Evolutionary conservation across 768 basidiomycete genomes (phyloP).

Genomic region (Leucosporidium scottii): DNA sequence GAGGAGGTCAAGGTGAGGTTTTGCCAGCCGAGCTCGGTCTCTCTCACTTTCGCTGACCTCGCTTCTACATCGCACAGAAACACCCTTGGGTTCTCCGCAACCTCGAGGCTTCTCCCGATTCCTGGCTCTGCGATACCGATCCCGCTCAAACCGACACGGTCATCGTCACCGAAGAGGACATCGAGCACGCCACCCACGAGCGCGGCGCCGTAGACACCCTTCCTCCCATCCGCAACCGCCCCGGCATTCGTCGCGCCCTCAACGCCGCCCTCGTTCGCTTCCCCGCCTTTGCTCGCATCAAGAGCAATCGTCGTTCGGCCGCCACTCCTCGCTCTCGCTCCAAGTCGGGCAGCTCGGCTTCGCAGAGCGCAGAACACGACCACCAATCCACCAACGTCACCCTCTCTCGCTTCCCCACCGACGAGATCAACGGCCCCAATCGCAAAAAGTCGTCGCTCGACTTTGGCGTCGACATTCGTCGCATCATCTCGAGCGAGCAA

Average conservation of each 20-base stretch:
- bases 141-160: constrained; percentile 51
- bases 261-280: constrained; percentile 35
- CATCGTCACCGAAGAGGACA: constrained; percentile 67
- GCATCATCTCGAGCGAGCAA: constrained; percentile 19
- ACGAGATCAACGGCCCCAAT: constrained; percentile 2
- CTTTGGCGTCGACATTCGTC: constrained; percentile 22
- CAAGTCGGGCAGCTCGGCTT: constrained; percentile 34
- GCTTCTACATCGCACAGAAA: constrained; percentile 33
- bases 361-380: constrained; percentile 17
- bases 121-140: constrained; percentile 64
- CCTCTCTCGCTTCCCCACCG: constrained; percentile 14
- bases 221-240: constrained; percentile 25
- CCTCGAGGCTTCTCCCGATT: constrained; percentile 48
- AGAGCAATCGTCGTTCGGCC: constrained; percentile 9
- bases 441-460: constrained; percentile 19
- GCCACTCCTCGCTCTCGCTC: constrained; percentile 20
- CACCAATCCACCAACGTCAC: constrained; percentile 8
- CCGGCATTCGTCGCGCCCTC: constrained; percentile 33
- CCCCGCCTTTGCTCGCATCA: constrained; percentile 31
- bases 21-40: not conserved
- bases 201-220: constrained; percentile 21
- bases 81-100: constrained; percentile 46
- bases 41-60: not conserved
- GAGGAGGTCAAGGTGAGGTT: constrained; percentile 67
- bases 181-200: constrained; percentile 51